Evolutionary conservation across 257 asterid species (phyloP).

Genomic region (Fraxinus cuspidata): DNA sequence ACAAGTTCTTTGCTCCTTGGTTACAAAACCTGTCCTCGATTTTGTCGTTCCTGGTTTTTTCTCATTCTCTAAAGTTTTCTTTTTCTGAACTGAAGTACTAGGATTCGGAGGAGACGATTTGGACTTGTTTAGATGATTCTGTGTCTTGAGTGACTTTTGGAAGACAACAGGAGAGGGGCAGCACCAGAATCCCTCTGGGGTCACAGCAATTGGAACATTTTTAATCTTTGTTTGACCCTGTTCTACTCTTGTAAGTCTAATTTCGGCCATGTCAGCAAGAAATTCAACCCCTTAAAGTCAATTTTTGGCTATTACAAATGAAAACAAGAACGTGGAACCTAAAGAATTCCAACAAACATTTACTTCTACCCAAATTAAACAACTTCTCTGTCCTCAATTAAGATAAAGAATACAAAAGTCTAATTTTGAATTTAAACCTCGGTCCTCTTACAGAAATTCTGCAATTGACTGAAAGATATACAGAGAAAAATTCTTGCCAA

Average conservation of each 20-base stretch:
- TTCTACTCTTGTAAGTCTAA: conserved; percentile 65
- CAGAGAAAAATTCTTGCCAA: conserved; percentile 2
- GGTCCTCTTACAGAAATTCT: conserved; percentile 6
- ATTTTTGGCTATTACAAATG: too few species aligned
- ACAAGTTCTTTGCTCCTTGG: conserved; percentile 45
- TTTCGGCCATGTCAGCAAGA: conserved; percentile 27
- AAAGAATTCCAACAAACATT: not conserved
- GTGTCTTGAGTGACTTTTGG: conserved; percentile 64
- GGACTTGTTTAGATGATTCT: conserved; percentile 59
- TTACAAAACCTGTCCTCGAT: conserved; percentile 33
- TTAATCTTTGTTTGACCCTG: conserved; percentile 70
- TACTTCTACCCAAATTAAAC: not conserved
- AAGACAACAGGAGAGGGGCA: conserved; percentile 92
- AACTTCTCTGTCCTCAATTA: not conserved
- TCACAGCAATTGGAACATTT: conserved; percentile 91
- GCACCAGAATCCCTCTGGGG: conserved; percentile 99
- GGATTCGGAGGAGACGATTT: conserved; percentile 43
- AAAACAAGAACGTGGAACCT: conserved; percentile 18
- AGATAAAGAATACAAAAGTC: conserved; percentile 5
- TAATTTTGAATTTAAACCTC: not conserved
- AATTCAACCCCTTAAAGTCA: conserved; percentile 24
- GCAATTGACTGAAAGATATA: not conserved
- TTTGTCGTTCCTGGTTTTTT: conserved; percentile 40
- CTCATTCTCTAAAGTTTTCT: conserved; percentile 45
- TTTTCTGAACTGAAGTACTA: conserved; percentile 40